Evolutionary conservation across 257 asterid species (phyloP).

Genomic region (Solanum megistacrolobum): DNA sequence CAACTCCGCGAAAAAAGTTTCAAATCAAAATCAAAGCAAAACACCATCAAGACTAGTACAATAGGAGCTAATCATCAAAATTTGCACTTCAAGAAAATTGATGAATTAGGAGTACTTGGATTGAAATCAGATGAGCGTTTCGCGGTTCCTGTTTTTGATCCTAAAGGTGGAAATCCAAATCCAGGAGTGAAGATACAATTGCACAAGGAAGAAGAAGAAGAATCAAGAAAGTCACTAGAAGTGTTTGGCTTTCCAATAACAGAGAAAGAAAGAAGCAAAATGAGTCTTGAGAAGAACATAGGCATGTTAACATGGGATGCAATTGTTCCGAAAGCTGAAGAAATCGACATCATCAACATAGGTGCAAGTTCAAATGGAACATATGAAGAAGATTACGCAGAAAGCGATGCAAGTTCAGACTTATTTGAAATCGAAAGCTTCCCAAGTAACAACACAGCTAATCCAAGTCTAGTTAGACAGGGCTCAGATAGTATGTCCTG

Average conservation of each 20-base stretch:
- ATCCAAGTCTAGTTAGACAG: constrained; percentile 30
- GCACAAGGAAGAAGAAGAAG: constrained; percentile 11
- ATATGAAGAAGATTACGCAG: constrained; percentile 28
- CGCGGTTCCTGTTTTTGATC: constrained; percentile 12
- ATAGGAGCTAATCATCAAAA: neutral
- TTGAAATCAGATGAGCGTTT: constrained; percentile 7
- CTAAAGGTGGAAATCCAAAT: constrained; percentile 6
- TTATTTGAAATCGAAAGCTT: constrained; percentile 79
- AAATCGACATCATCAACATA: constrained; percentile 15
- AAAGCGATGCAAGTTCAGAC: constrained; percentile 72
- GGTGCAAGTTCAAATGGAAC: constrained; percentile 22
- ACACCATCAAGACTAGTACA: neutral
- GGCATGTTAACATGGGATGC: constrained; percentile 57
- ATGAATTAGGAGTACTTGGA: constrained; percentile 3
- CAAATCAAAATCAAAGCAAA: constrained; percentile 4
- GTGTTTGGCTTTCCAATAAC: constrained; percentile 30
- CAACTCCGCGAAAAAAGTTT: constrained; percentile 2
- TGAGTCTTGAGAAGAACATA: constrained; percentile 24
- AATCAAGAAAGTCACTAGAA: constrained; percentile 19
- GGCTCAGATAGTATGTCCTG: constrained; percentile 38
- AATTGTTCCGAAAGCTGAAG: constrained; percentile 24
- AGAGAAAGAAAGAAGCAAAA: constrained; percentile 9
- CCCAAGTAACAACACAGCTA: constrained; percentile 24
- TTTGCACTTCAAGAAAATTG: constrained; percentile 8
- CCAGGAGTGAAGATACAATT: neutral